Base-by-base conservation (phyloP, 2,329 filamentous ascomycete species). In the Aspergillus arachidicola region DNA sequence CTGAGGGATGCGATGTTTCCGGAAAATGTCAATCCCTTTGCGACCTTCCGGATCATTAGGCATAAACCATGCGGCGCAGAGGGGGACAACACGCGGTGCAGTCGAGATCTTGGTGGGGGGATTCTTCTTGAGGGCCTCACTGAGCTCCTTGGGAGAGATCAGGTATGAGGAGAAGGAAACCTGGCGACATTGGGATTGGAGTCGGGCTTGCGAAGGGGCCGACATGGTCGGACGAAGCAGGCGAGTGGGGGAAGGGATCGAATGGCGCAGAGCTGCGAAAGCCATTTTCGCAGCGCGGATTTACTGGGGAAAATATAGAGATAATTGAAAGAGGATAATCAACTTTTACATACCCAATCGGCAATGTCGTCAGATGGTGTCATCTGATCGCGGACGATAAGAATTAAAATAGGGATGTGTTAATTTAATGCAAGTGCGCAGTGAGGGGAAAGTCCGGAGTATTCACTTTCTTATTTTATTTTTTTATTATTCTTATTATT, bases 61-160 rank as follows among this genome's bases (percentile, higher is more conserved):
- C 66, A 99, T 87, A 75, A 97, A 99, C 95, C 95, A 99, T 28
- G 93, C 87, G 54, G 94, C 95, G 79, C 94, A 97, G 48, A 99
- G 85, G 3, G 95, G 92, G 59, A 99, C 89, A 50, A 96, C 90
- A 69, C 91, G 89, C 1, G 94, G 91, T 14, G 92, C 88, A 50
- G 92, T 91, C 64, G 91, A 93, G 71, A 94, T 91, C 66, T 90
- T 88, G 59, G 90, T 91, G 14, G 90, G 86, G 4, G 93, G 86
- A 77, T 94, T 96, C 80, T 90, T 91, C 78, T 91, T 89, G 58
- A 99, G 85, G 58, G 93, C 94, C 68, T 91, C 87, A 74, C 90
- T 81, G 62, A 98, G 89, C 79, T 97, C 90, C 65, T 88, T 86
- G 0, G 95, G 94, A 2, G 92, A 90, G 73, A 99, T 90, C 66